Evolutionary conservation across 176 grass and related monocot species (phyloP), one percentile per base, ranked within the genome.

Genomic region (Raddia distichophylla): DNA sequence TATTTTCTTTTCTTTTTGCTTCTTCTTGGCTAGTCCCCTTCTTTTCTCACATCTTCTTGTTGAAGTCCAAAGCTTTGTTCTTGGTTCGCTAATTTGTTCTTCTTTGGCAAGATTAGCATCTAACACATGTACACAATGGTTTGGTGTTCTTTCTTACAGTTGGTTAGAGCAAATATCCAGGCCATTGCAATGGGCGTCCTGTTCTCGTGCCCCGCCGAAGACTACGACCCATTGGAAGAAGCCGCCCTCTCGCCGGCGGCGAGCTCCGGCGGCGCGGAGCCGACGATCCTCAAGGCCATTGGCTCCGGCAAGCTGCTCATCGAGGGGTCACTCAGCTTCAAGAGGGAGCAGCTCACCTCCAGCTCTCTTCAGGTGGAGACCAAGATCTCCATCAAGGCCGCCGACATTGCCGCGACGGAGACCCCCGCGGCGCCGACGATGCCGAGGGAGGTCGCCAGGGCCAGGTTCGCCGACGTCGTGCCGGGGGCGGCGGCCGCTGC

Each of bases 281-380:
- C 86, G 47, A 78, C 88, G 7, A 67, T 93, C 52, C 60, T 93
- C 77, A 78, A 70, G 62, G 60, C 86, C 62, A 60, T 93, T n/a
- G 82, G 91, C 56, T 90, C 94, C 67, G 86, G 89, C 15, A 94
- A 97, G 83, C 89, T 94, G 63, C 83, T 88, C 52, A 90, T 88
- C 53, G 83, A 91, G 67, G 92, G 89, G 0, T 93, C 91, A 10
- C 83, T 93, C 32, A 97, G 94, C 85, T 97, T 97, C 77, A 93
- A 91, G 60, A 66, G 91, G 34, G 71, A 77, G 68, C 74, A 84
- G 70, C 69, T 20, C 54, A 33, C 4, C 65, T 22, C 73, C 63
- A 73, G 33, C 60, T 10, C 82, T 8, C 75, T 97, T 48, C 88
- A 91, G 51, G 14, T 89, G 69, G 89, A 97, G 75, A 91, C 94